Evolutionary conservation across 225 moss, liverwort and hornwort genomes (phyloP).

Genomic region (Bryoerythrophyllum caledonicum): DNA sequence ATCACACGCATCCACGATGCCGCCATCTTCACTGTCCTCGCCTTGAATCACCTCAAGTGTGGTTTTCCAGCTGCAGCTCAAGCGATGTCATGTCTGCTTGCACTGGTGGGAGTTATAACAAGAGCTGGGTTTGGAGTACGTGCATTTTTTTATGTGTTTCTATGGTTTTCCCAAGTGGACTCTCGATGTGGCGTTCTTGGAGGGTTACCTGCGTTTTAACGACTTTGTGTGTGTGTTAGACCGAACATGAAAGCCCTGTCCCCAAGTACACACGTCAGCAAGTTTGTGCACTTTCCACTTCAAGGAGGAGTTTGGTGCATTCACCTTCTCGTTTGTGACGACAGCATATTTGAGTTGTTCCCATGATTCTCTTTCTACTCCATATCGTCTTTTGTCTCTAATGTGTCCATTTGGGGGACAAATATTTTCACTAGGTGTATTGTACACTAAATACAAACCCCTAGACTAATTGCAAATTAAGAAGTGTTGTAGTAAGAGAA

Average conservation of each 20-base stretch:
- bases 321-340: no score
- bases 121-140: background rate
- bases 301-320: background rate
- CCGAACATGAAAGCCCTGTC: background rate
- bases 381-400: no score
- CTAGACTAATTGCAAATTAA: no score
- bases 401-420: no score
- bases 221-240: background rate
- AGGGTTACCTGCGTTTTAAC: background rate
- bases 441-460: no score
- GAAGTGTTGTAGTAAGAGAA: no score
- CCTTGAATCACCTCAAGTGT: background rate
- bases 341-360: no score
- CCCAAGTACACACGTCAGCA: background rate
- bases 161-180: background rate
- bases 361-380: no score
- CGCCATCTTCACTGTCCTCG: conserved; percentile 18
- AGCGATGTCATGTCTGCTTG: no score
- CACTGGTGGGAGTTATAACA: background rate
- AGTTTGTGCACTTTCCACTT: background rate
- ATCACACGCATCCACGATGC: conserved; percentile 4
- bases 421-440: no score
- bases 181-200: background rate
- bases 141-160: background rate
- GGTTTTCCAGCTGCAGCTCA: background rate